These are phyloP conservation scores for Hortiboletus flavorubellus DNA, from an alignment of 768 basidiomycete species.

Conservation along the genomic window DNA sequence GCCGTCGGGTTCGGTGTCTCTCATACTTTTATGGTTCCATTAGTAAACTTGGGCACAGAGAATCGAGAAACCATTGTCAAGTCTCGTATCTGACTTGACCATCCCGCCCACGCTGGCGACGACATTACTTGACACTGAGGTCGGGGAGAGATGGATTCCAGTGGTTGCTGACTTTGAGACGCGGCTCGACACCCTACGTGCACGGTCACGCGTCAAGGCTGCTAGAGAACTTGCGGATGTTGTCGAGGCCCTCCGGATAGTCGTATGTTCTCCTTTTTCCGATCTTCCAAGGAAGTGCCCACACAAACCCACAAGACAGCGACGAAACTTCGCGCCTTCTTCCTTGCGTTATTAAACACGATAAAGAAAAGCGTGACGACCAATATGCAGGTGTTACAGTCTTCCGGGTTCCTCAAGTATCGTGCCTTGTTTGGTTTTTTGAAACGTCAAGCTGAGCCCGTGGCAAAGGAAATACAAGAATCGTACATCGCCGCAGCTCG, in stretches of 20 bases:
- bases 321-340: slow-evolving; percentile 83
- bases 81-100: slow-evolving; percentile 73
- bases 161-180: slow-evolving; percentile 80
- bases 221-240: slow-evolving; percentile 81
- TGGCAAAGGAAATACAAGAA: slow-evolving; percentile 85
- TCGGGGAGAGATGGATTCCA: slow-evolving; percentile 85
- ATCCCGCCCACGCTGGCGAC: slow-evolving; percentile 78
- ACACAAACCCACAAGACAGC: slow-evolving; percentile 58
- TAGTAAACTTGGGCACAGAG: slow-evolving; percentile 46
- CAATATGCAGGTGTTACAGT: slow-evolving; percentile 92
- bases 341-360: slow-evolving; percentile 78
- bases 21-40: neutral
- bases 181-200: slow-evolving; percentile 62
- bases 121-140: slow-evolving; percentile 78
- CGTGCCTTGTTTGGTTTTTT: slow-evolving; percentile 80
- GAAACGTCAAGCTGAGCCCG: slow-evolving; percentile 72
- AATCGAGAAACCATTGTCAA: slow-evolving; percentile 85
- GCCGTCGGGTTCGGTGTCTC: slow-evolving; percentile 62
- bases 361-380: slow-evolving; percentile 81
- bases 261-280: slow-evolving; percentile 48
- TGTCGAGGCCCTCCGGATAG: slow-evolving; percentile 82
- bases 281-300: neutral
- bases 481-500: slow-evolving; percentile 81
- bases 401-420: slow-evolving; percentile 81
- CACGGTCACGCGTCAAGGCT: slow-evolving; percentile 81